Evolutionary conservation across 148 eudicot genomes (phyloP).

Genomic region (Simmondsia chinensis): DNA sequence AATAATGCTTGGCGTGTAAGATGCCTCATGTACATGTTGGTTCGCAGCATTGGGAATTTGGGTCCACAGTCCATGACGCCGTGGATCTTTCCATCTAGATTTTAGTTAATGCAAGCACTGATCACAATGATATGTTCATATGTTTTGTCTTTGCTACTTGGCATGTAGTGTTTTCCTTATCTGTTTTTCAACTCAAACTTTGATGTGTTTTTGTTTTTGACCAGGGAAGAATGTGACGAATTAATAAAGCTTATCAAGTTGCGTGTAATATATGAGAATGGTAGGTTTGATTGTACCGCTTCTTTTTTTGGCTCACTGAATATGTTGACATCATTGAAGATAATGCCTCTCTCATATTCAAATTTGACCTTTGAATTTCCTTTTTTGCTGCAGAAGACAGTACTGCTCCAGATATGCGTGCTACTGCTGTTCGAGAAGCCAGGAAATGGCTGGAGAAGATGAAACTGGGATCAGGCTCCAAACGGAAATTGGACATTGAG

Average conservation of each 20-base stretch:
- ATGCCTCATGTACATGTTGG: too few species aligned
- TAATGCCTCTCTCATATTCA: neutral
- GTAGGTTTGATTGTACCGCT: slow-evolving; percentile 12
- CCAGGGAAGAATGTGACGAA: slow-evolving; percentile 74
- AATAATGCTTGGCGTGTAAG: too few species aligned
- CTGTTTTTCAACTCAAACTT: too few species aligned
- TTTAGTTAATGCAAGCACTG: neutral
- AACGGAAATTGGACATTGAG: slow-evolving; percentile 23
- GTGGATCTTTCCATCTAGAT: neutral
- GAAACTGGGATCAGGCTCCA: slow-evolving; percentile 43
- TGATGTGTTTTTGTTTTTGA: slow-evolving; percentile 16
- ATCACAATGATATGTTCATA: slow-evolving; percentile 1
- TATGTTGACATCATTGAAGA: neutral
- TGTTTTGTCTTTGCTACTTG: too few species aligned
- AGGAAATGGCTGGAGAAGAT: slow-evolving; percentile 74
- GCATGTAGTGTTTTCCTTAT: too few species aligned
- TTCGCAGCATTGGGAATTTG: neutral
- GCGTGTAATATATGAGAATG: slow-evolving; percentile 35
- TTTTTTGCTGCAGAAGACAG: slow-evolving; percentile 6
- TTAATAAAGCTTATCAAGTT: slow-evolving; percentile 54
- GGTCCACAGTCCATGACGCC: neutral
- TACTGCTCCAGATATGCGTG: slow-evolving; percentile 29
- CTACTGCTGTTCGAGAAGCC: slow-evolving; percentile 68
- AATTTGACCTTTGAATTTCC: neutral
- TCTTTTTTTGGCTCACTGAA: too few species aligned